Evolutionary conservation across 495 filamentous ascomycete genomes (phyloP).

Genomic region (Talaromyces stipitatus): DNA sequence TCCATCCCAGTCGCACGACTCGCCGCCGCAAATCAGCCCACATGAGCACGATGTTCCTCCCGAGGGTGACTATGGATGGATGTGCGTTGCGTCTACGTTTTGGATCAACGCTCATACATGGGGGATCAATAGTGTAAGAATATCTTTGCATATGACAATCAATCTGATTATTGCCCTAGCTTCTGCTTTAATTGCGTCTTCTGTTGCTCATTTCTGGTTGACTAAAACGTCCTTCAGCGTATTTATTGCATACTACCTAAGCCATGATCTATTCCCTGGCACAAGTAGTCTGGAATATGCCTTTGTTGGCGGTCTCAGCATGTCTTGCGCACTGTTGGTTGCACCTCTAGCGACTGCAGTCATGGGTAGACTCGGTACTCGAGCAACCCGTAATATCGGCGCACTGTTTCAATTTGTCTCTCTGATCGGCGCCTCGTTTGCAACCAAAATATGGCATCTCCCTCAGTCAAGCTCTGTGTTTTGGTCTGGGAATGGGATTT

Average conservation of each 20-base stretch:
- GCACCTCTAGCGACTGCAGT: constrained; percentile 52
- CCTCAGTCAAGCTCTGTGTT: constrained; percentile 62
- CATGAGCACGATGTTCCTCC: constrained; percentile 21
- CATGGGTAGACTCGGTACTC: constrained; percentile 42
- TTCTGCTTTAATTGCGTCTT: background rate
- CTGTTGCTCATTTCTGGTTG: background rate
- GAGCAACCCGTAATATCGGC: constrained; percentile 45
- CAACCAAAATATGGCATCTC: constrained; percentile 58
- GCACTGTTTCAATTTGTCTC: constrained; percentile 44
- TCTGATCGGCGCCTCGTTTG: constrained; percentile 56
- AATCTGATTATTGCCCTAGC: background rate
- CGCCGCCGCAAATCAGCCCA: background rate
- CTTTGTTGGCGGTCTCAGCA: constrained; percentile 61
- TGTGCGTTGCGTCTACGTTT: constrained; percentile 44
- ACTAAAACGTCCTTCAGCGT: constrained; percentile 49
- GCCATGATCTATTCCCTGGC: constrained; percentile 45
- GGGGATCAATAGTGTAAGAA: constrained; percentile 49
- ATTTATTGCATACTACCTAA: constrained; percentile 58
- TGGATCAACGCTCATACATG: constrained; percentile 53
- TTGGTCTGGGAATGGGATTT: constrained; percentile 65
- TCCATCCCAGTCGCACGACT: background rate
- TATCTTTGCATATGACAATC: background rate
- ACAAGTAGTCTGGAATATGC: constrained; percentile 52
- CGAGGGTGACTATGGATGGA: constrained; percentile 56
- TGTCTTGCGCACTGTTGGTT: constrained; percentile 49